Conservation (phyloP, 805 yeast species). For the Saccharomycopsis amapae region DNA sequence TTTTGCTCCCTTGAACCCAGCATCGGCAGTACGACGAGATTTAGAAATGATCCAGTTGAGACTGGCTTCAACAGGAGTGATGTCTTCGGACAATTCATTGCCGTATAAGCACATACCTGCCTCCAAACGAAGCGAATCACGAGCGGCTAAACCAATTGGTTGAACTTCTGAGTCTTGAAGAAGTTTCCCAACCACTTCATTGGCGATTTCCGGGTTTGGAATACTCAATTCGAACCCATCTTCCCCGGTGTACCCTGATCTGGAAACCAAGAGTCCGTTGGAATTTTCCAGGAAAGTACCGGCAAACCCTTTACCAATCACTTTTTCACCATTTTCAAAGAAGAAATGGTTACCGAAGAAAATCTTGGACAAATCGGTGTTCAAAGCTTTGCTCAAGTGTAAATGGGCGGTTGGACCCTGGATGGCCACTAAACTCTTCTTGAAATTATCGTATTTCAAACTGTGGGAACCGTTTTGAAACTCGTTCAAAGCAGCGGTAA, state of each 20-base stretch:
- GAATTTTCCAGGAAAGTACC: constrained; percentile 32
- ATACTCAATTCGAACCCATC: constrained; percentile 94
- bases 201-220: constrained; percentile 47
- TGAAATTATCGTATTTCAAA: constrained; percentile 26
- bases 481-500: constrained; percentile 42
- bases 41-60: constrained; percentile 88
- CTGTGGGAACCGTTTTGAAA: constrained; percentile 30
- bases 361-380: constrained; percentile 48
- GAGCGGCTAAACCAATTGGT: constrained; percentile 96
- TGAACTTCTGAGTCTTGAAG: constrained; percentile 50
- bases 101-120: constrained; percentile 99
- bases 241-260: constrained; percentile 98
- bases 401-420: constrained; percentile 88
- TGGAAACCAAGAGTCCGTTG: constrained; percentile 64
- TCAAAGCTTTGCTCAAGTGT: constrained; percentile 57
- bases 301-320: constrained; percentile 23
- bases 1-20: constrained; percentile 66
- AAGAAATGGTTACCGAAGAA: constrained; percentile 67
- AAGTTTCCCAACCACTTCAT: constrained; percentile 54
- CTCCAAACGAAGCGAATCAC: constrained; percentile 90
- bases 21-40: constrained; percentile 48
- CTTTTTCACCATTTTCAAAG: constrained; percentile 27
- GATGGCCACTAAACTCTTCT: constrained; percentile 66
- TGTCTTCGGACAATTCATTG: constrained; percentile 71
- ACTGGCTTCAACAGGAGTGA: constrained; percentile 84